phyloP scores from a whole-genome alignment of 805 yeast genomes.

The Suhomyces canberraensis region DNA sequence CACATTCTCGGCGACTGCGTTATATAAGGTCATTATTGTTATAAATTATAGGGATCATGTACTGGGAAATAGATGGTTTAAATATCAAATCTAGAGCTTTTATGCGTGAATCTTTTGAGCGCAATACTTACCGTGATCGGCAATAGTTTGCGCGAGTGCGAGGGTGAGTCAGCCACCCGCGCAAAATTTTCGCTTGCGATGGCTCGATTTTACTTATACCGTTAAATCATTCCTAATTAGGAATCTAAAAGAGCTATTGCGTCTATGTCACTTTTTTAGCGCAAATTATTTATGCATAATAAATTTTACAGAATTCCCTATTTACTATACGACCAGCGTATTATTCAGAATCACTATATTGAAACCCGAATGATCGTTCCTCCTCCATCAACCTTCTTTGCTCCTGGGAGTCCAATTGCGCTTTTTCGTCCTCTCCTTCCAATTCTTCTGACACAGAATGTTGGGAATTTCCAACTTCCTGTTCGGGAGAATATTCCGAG shows the following conservation, averaged over 20 bases:
- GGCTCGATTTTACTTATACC: neutral
- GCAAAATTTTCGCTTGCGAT: neutral
- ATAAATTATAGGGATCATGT: neutral
- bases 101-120: no score
- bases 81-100: no score
- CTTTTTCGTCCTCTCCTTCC: no score
- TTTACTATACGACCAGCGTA: no score
- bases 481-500: no score
- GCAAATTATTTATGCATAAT: no score
- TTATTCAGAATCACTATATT: constrained; percentile 13
- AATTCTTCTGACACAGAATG: no score
- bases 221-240: neutral
- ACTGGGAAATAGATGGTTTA: neutral
- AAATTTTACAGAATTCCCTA: no score
- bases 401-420: constrained; percentile 6
- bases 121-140: neutral
- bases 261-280: no score
- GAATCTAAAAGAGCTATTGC: no score
- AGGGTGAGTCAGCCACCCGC: neutral
- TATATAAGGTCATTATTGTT: constrained; percentile 15
- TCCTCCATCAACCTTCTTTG: constrained; percentile 10
- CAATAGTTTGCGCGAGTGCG: no score
- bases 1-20: constrained; percentile 59
- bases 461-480: no score
- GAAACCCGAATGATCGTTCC: constrained; percentile 18